Conservation (phyloP, 805 yeast genomes). For the Groenewaldozyma salmanticensis region DNA sequence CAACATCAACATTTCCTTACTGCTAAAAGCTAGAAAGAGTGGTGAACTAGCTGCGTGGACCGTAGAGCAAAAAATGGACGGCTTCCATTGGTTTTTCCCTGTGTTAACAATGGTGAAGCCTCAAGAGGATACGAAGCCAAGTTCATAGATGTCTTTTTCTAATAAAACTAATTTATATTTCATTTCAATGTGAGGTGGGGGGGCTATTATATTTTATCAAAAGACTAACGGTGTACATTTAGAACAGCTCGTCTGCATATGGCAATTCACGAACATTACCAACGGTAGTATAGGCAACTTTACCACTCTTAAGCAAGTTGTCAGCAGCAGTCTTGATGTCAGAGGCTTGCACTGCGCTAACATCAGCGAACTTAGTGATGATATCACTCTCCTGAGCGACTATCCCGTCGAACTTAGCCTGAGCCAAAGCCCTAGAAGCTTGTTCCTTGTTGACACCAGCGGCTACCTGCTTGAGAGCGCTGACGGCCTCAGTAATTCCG, state of each 20-base stretch:
- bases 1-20: conserved; percentile 3
- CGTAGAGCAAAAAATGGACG: conserved; percentile 11
- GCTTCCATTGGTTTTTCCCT: conserved; percentile 42
- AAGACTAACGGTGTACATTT: neutral
- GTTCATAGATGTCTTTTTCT: neutral
- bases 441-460: conserved; percentile 22
- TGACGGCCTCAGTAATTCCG: conserved; percentile 40
- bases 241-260: conserved; percentile 76
- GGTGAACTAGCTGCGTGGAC: no score
- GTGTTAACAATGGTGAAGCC: conserved; percentile 13
- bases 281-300: conserved; percentile 77
- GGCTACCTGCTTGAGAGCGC: conserved; percentile 22
- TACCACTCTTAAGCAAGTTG: conserved; percentile 31
- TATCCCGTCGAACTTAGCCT: conserved; percentile 51
- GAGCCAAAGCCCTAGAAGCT: conserved; percentile 44
- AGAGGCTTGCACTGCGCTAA: conserved; percentile 21
- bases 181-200: no score
- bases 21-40: conserved; percentile 1
- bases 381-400: conserved; percentile 26
- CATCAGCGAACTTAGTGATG: conserved; percentile 33
- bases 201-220: no score
- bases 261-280: conserved; percentile 87
- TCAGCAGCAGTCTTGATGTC: conserved; percentile 27
- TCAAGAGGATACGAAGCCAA: neutral
- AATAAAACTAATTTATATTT: no score